Percentiles rank a stretch among this genome's conserved stretches.
Evolutionary conservation across 2,329 filamentous ascomycete genomes (phyloP).

Genomic region (Bipolaris cookei): DNA sequence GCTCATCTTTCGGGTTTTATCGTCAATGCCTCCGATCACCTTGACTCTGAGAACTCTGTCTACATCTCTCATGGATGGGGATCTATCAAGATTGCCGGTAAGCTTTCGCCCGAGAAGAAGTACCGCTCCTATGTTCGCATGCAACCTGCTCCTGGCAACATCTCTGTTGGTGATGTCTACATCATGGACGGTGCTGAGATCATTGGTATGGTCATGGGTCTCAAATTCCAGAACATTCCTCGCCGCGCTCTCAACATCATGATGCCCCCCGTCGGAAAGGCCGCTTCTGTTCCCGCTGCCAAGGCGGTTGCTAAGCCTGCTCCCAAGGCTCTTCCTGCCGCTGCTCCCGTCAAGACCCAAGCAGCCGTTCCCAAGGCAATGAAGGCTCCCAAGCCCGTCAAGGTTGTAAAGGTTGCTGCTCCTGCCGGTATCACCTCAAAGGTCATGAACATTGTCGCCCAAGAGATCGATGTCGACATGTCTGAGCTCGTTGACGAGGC

Average conservation of each 20-base stretch:
- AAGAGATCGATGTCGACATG: slow-evolving; percentile 66
- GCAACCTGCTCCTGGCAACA: slow-evolving; percentile 62
- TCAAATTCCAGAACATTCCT: slow-evolving; percentile 72
- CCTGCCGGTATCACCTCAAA: slow-evolving; percentile 56
- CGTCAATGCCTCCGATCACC: slow-evolving; percentile 64
- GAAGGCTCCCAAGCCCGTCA: slow-evolving; percentile 58
- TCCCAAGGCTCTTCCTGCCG: slow-evolving; percentile 45
- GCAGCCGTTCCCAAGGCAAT: slow-evolving; percentile 48
- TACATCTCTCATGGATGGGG: slow-evolving; percentile 69
- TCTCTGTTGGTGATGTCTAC: slow-evolving; percentile 66
- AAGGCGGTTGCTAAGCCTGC: slow-evolving; percentile 46
- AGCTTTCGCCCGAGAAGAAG: slow-evolving; percentile 58
- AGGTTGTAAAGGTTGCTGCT: slow-evolving; percentile 54
- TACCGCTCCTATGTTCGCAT: slow-evolving; percentile 69
- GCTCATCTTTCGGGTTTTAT: slow-evolving; percentile 66
- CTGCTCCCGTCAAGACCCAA: slow-evolving; percentile 41
- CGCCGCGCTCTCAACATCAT: slow-evolving; percentile 71
- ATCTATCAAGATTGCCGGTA: slow-evolving; percentile 63
- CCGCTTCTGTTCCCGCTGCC: slow-evolving; percentile 38
- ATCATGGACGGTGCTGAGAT: slow-evolving; percentile 66
- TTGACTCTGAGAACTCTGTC: slow-evolving; percentile 65
- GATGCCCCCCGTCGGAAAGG: slow-evolving; percentile 64
- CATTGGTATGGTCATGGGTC: slow-evolving; percentile 64
- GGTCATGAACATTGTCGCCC: slow-evolving; percentile 71
- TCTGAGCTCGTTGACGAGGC: slow-evolving; percentile 65